Evolutionary conservation across 2,329 filamentous ascomycete species (phyloP).

Genomic region (Hortaea werneckii): DNA sequence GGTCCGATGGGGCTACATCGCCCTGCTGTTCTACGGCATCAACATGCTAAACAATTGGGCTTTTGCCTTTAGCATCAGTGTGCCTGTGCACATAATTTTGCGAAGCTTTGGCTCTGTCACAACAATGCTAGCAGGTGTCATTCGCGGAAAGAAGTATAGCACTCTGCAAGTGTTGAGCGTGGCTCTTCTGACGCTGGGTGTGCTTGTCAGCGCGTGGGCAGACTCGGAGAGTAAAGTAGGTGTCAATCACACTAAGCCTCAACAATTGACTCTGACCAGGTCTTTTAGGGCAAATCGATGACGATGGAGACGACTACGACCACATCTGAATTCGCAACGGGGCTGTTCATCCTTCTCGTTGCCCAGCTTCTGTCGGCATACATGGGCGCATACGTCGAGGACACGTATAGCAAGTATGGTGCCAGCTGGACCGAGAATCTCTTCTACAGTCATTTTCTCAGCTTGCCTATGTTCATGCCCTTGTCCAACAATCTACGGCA

Average conservation of each 20-base stretch:
- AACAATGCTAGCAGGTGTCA: conserved; percentile 80
- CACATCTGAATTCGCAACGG: conserved; percentile 49
- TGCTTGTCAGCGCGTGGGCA: conserved; percentile 79
- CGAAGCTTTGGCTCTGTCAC: conserved; percentile 92
- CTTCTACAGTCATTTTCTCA: conserved; percentile 78
- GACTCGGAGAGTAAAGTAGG: conserved; percentile 75
- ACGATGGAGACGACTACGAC: conserved; percentile 29
- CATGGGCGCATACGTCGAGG: conserved; percentile 91
- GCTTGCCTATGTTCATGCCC: conserved; percentile 64
- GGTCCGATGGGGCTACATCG: conserved; percentile 77
- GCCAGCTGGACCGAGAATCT: conserved; percentile 92
- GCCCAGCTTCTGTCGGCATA: conserved; percentile 85
- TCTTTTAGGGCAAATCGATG: conserved; percentile 31
- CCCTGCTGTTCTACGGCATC: conserved; percentile 81
- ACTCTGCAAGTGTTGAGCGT: conserved; percentile 73
- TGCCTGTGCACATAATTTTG: conserved; percentile 93
- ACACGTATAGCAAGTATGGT: conserved; percentile 75
- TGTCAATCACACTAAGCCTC: neutral
- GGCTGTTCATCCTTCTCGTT: conserved; percentile 71
- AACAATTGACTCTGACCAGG: neutral
- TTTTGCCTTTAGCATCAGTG: conserved; percentile 92
- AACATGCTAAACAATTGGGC: conserved; percentile 97
- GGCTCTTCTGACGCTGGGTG: conserved; percentile 70
- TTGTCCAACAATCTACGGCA: conserved; percentile 55
- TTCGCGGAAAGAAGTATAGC: conserved; percentile 79